A percentile compares a stretch with the other conserved stretches of the same genome.
These are phyloP conservation scores for Pseudovirgaria hyperparasitica DNA, from an alignment of 2,329 filamentous ascomycete genomes.

Conservation along the genomic window DNA sequence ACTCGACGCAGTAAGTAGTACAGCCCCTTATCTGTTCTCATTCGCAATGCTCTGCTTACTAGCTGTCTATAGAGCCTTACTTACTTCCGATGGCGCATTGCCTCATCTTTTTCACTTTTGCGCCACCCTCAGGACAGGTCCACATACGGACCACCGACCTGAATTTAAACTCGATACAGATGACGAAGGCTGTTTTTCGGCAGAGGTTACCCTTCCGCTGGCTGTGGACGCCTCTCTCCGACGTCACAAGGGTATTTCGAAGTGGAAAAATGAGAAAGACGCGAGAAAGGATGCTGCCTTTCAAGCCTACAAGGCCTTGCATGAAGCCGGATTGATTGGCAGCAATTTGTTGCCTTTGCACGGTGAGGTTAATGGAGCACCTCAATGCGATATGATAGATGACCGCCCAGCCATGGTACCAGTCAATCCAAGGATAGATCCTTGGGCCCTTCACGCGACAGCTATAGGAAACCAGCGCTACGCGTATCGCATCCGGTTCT, in stretches of 20 bases:
- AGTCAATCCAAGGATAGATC: constrained; percentile 15
- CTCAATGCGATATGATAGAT: constrained; percentile 14
- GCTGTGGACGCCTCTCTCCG: constrained; percentile 53
- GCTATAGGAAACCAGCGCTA: too few relatives aligned
- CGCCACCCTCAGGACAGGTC: constrained; percentile 40
- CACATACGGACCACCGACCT: constrained; percentile 53
- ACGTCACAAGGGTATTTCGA: constrained; percentile 32
- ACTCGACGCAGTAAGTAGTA: constrained; percentile 16
- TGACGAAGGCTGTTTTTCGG: constrained; percentile 28
- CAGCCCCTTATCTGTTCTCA: background rate
- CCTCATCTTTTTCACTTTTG: constrained; percentile 79
- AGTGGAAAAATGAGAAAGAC: constrained; percentile 60
- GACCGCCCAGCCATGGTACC: constrained; percentile 14
- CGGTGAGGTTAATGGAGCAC: constrained; percentile 10
- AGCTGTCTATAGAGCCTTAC: constrained; percentile 38
- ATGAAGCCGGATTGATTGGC: constrained; percentile 59
- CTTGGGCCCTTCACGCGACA: constrained; percentile 11
- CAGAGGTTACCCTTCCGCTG: constrained; percentile 57
- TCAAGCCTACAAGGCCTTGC: constrained; percentile 59
- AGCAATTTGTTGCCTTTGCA: constrained; percentile 60
- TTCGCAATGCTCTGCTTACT: background rate
- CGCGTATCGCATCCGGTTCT: background rate
- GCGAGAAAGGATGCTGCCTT: constrained; percentile 76
- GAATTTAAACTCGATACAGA: constrained; percentile 48
- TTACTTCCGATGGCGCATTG: constrained; percentile 63